Evolutionary conservation across 306 rosid genomes (phyloP), one percentile per base, ranked within the genome.

Genomic region (Malus sylvestris): DNA sequence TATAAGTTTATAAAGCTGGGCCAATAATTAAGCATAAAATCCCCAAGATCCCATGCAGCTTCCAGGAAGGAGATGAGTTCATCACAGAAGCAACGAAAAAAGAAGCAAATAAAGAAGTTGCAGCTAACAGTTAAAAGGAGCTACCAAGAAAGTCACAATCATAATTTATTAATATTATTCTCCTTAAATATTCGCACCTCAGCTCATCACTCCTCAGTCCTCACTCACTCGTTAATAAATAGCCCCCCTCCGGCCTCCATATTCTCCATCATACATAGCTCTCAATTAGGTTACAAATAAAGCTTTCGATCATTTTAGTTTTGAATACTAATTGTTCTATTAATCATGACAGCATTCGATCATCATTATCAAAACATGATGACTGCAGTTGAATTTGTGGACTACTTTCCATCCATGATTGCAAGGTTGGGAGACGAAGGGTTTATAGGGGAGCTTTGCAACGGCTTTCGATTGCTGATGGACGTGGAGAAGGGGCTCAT

Each of bases 361-460:
- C 20, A 29, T 61, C 35, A 61, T 29, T 32, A 18, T 27, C 62
- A 58, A n/a, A 20, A 64, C 22, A 30, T 27, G 58, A 52, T 4
- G 67, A 29, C 19, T 32, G 76, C 78, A 1, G 72, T 79, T 5
- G 88, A 88, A 9, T 90, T 90, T 57, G 89, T 88, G 82, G 96
- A 90, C 73, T 80, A 70, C 69, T 90, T 90, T 59, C 96, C 96
- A 1, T 86, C 96, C 49, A 88, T 90, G 96, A 59, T 90, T 0
- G 77, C 83, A 10, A 60, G 81, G 13, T 4, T 90, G n/a, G 96
- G 96, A 2, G 81, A 77, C 1, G 92, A 90, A 73, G 88, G 86
- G 33, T 90, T 90, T 58, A 71, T 90, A 1, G 82, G 79, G 5
- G 96, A 88, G 74, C 89, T 90, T 16, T 82, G 87, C 84, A 78